A percentile compares a stretch with the other conserved stretches of the same genome.
These are phyloP conservation scores for Mucor indicus DNA, from an alignment of 371 early-diverging fungal genomes.

Conservation along the genomic window DNA sequence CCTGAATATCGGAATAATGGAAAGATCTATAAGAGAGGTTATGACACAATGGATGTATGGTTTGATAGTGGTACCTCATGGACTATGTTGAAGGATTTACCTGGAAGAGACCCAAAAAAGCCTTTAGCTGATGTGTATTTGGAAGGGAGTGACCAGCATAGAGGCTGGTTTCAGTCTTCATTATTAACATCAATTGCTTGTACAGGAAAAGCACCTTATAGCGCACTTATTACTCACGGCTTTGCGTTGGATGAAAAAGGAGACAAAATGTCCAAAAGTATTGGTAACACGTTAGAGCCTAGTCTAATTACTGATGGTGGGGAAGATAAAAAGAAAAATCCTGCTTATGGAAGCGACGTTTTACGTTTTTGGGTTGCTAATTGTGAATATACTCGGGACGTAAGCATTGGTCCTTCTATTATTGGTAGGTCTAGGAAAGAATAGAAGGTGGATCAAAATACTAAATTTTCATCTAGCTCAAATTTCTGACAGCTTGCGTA, in stretches of 20 bases:
- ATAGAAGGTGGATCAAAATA: background rate
- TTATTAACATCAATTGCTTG: constrained; percentile 84
- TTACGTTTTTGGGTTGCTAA: constrained; percentile 84
- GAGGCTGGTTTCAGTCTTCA: constrained; percentile 98
- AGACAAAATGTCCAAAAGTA: constrained; percentile 92
- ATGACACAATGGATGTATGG: constrained; percentile 95
- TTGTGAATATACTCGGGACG: constrained; percentile 80
- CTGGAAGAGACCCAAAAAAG: constrained; percentile 22
- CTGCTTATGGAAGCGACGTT: constrained; percentile 85
- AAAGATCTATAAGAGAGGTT: constrained; percentile 56
- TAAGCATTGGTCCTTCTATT: constrained; percentile 70
- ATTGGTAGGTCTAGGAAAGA: constrained; percentile 36
- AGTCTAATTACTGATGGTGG: constrained; percentile 68
- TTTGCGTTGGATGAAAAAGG: constrained; percentile 90
- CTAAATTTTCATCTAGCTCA: constrained; percentile 31
- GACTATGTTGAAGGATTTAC: constrained; percentile 47
- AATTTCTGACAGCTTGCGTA: constrained; percentile 68
- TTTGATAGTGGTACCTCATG: constrained; percentile 93
- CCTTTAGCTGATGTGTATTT: constrained; percentile 85
- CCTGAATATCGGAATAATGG: constrained; percentile 60
- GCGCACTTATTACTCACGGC: constrained; percentile 88
- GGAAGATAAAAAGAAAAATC: constrained; percentile 63
- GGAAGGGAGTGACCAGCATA: constrained; percentile 94
- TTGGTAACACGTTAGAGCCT: constrained; percentile 90
- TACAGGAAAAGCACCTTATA: constrained; percentile 78